Evolutionary conservation across 345 rosid genomes (phyloP), one percentile per base, ranked within the genome.

Genomic region (Mercurialis annua): DNA sequence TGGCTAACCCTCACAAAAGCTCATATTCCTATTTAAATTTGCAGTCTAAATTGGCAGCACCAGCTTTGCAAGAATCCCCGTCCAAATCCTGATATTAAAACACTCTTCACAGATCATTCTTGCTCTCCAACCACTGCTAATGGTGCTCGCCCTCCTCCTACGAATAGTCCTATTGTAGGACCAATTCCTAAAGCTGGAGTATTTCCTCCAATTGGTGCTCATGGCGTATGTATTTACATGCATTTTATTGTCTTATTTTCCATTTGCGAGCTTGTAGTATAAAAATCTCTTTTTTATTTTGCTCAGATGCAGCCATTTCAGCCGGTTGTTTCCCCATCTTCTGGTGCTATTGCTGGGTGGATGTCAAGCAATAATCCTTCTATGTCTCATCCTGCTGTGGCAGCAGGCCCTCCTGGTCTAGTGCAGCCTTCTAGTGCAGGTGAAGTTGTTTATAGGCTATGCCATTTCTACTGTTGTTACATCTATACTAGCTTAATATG

Each of bases 1-100:
- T 59, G 31, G 29, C 42, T 56, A 52, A 12, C 36, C 20, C 23
- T 59, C 43, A 5, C 33, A 68, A 52, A 73, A 47, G 46, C 70
- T 71, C 58, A 21, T 72, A 50, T 42, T 47, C 5, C 23, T 62
- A 55, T 55, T 31, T 18, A 48, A 20, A 24, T 43, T 75, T 73
- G 69, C 93, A 89, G 98, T 81, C 79, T 92, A 70, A 92, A 92
- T 67, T 92, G 96, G 98, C 96, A 92, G 78, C 98, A 92, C 67
- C 98, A 92, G 74, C 90, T 92, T 51, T 92, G 98, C 74, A 92
- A 92, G 81, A 92, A 89, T 70, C 98, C 98, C 30, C 83, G 92
- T 75, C 76, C 90, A 53, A 92, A 92, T 71, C 98, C 98, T 66
- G 98, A 92, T 70, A 92, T 92, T 46, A 92, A 92, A 76, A 92